Conservation (phyloP, 345 rosid species). For the Sonneratia caseolaris region DNA sequence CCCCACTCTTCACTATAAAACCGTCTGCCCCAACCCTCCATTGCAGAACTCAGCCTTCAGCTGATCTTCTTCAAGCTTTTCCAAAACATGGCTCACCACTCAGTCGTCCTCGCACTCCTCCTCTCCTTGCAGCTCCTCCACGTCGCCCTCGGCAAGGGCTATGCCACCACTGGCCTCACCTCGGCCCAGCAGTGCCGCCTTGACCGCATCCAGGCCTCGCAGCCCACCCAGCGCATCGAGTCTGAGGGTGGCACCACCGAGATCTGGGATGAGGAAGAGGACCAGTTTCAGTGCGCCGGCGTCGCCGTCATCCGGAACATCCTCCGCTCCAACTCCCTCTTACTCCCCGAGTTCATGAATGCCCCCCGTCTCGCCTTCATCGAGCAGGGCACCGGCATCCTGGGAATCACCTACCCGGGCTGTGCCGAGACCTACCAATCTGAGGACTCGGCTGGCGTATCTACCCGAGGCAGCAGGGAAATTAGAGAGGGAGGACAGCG, state of each 20-base stretch:
- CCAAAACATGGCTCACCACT: background rate
- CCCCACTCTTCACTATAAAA: background rate
- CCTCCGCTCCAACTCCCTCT: conserved; percentile 21
- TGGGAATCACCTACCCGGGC: conserved; percentile 22
- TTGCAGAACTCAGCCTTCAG: background rate
- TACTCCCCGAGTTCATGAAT: conserved; percentile 17
- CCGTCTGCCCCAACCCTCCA: background rate
- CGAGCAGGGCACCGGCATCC: conserved; percentile 17
- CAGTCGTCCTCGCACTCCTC: background rate
- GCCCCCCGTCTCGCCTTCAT: conserved; percentile 25
- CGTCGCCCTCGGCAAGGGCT: conserved; percentile 7
- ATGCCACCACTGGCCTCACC: conserved; percentile 8
- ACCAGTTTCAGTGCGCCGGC: conserved; percentile 27
- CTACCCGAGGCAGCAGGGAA: background rate
- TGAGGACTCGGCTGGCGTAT: conserved; percentile 1
- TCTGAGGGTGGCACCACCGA: conserved; percentile 22
- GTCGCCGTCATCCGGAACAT: conserved; percentile 14
- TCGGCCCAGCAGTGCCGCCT: conserved; percentile 22
- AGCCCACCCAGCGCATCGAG: conserved; percentile 17
- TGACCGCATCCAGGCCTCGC: conserved; percentile 10
- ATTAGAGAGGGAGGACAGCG: background rate
- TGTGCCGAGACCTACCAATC: conserved; percentile 24
- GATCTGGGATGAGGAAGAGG: conserved; percentile 25
- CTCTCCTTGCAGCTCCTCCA: conserved; percentile 9
- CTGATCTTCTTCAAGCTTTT: no score